Evolutionary conservation across 2,329 filamentous ascomycete species (phyloP).

Genomic region (Gnomoniopsis smithogilvyi): DNA sequence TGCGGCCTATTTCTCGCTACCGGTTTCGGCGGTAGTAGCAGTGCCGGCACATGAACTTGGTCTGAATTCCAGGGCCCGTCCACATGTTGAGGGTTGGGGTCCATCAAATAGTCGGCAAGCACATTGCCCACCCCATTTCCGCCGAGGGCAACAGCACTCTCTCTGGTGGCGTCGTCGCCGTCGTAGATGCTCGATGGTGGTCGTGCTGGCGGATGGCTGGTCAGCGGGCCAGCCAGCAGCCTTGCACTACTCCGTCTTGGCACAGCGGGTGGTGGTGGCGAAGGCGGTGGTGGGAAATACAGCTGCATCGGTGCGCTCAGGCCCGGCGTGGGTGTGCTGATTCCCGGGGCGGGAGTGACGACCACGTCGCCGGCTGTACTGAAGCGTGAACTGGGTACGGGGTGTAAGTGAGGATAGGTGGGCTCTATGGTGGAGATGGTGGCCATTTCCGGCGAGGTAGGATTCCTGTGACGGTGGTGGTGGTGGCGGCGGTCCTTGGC

Average conservation of each 20-base stretch:
- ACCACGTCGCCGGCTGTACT: neutral
- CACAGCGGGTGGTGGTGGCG: neutral
- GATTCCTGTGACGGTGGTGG: neutral
- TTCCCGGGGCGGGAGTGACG: neutral
- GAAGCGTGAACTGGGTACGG: neutral
- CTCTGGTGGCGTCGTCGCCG: neutral
- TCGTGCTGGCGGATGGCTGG: neutral
- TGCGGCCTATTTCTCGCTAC: neutral
- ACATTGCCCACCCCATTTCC: neutral
- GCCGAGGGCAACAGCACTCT: neutral
- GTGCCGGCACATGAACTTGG: neutral
- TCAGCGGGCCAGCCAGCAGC: neutral
- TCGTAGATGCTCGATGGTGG: neutral
- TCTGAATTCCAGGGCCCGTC: neutral
- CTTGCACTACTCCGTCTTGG: neutral
- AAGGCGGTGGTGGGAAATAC: neutral
- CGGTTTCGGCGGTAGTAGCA: neutral
- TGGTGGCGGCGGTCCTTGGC: neutral
- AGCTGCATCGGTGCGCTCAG: neutral
- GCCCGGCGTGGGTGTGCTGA: too few species aligned
- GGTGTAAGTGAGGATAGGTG: neutral
- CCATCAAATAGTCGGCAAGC: neutral
- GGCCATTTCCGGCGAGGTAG: conserved; percentile 1
- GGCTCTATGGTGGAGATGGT: conserved; percentile 2
- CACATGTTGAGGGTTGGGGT: neutral